Percentiles rank a stretch among this genome's conserved stretches.
Conservation (phyloP, 306 rosid genomes). For the Ochetophila trinervis region DNA sequence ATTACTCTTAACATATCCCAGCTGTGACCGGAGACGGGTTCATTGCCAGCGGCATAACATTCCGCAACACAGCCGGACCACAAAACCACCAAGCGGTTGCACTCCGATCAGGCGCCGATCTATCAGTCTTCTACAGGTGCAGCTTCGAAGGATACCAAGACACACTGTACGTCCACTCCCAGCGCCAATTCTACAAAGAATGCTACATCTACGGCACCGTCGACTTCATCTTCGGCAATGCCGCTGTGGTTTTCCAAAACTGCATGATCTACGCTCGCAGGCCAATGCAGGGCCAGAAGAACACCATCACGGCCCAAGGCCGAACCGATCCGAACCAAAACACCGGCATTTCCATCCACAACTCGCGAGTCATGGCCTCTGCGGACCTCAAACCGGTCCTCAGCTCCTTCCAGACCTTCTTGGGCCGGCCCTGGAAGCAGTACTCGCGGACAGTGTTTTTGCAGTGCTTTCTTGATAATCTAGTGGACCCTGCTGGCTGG, state of each 20-base stretch:
- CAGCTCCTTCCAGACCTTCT: constrained; percentile 29
- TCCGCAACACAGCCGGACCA: constrained; percentile 54
- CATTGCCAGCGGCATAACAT: constrained; percentile 52
- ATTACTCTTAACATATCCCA: constrained; percentile 8
- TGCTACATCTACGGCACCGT: constrained; percentile 54
- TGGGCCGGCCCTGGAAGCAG: constrained; percentile 57
- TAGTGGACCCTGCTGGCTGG: constrained; percentile 57
- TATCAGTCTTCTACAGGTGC: constrained; percentile 50
- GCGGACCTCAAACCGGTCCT: constrained; percentile 30
- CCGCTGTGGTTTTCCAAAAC: constrained; percentile 41
- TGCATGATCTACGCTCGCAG: constrained; percentile 47
- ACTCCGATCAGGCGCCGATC: constrained; percentile 47
- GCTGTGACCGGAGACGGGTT: constrained; percentile 51
- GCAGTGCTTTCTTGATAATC: constrained; percentile 26
- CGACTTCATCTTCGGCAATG: constrained; percentile 61
- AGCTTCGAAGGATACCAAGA: constrained; percentile 61
- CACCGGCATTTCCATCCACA: constrained; percentile 46
- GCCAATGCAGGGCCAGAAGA: constrained; percentile 41
- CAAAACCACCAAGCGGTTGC: constrained; percentile 63
- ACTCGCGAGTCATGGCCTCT: constrained; percentile 42
- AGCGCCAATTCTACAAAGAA: constrained; percentile 53
- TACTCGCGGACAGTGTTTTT: constrained; percentile 45
- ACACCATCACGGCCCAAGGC: constrained; percentile 50
- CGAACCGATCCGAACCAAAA: constrained; percentile 46
- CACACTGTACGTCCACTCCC: constrained; percentile 57